phyloP scores from a whole-genome alignment of 768 basidiomycete species.

The Hygrophorus pudorinus region DNA sequence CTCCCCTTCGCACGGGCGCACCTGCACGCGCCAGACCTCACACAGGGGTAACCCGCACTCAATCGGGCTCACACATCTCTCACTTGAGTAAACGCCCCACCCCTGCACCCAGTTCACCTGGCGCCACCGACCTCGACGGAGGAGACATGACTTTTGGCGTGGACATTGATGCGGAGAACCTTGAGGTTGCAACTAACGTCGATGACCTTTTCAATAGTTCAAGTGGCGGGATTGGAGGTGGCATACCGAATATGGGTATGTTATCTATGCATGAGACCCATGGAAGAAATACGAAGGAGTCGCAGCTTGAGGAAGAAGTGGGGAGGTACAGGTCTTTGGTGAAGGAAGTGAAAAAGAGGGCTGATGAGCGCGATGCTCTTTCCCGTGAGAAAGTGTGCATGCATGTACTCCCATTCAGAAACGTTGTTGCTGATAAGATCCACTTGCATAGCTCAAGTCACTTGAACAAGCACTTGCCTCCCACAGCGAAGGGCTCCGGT shows the following conservation, averaged over 20 bases:
- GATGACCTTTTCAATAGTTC: neutral
- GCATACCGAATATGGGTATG: neutral
- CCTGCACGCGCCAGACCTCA: conserved; percentile 1
- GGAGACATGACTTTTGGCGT: conserved; percentile 10
- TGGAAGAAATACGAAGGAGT: neutral
- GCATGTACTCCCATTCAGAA: neutral
- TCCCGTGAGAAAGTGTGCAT: conserved; percentile 2
- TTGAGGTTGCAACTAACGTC: conserved; percentile 1
- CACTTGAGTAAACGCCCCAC: conserved; percentile 39
- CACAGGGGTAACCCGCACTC: conserved; percentile 24
- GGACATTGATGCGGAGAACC: neutral
- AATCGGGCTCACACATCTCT: conserved; percentile 39
- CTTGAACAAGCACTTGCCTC: conserved; percentile 10
- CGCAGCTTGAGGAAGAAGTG: conserved; percentile 2
- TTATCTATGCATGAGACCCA: neutral
- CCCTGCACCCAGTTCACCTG: conserved; percentile 34
- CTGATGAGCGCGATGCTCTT: conserved; percentile 4
- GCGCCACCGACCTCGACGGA: conserved; percentile 11
- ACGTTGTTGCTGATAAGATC: neutral
- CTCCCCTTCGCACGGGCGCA: neutral
- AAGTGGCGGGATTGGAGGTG: neutral
- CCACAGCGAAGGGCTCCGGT: too few species aligned
- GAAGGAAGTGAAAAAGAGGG: conserved; percentile 4
- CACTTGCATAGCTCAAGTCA: conserved; percentile 8
- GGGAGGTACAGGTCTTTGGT: conserved; percentile 4